Conservation (phyloP, 331 rosid genomes). For the Cydonia oblonga region DNA sequence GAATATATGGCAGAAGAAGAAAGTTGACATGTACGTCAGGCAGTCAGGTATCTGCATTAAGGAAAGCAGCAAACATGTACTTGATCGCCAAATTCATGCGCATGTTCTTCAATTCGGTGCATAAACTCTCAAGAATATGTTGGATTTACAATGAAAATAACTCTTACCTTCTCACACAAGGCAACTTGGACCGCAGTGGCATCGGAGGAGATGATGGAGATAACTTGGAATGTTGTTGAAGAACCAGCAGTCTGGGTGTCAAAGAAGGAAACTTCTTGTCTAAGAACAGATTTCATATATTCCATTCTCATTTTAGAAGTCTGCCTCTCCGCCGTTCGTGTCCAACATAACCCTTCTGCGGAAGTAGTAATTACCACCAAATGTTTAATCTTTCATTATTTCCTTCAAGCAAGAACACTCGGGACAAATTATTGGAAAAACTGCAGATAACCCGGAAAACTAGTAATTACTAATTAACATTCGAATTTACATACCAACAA, state of each 20-base stretch:
- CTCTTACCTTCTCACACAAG: conserved; percentile 62
- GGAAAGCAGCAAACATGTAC: background rate
- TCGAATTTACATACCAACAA: conserved; percentile 46
- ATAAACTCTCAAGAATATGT: background rate
- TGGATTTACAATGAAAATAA: background rate
- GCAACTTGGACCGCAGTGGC: conserved; percentile 78
- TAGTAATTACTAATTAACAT: background rate
- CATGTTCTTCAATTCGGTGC: background rate
- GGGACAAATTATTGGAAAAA: background rate
- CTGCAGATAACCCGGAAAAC: background rate
- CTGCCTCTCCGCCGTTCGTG: conserved; percentile 86
- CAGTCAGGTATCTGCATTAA: conserved; percentile 66
- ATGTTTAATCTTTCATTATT: background rate
- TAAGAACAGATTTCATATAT: conserved; percentile 71
- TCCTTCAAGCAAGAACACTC: background rate
- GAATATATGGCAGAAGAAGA: conserved; percentile 77
- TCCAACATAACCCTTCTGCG: conserved; percentile 86
- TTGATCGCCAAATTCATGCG: background rate
- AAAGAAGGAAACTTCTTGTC: conserved; percentile 85
- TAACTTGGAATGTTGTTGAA: conserved; percentile 74
- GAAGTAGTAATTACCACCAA: conserved; percentile 8
- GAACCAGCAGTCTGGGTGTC: conserved; percentile 59
- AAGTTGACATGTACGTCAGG: conserved; percentile 74
- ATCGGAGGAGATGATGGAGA: conserved; percentile 66
- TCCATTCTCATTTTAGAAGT: conserved; percentile 72